A percentile compares a stretch with the other conserved stretches of the same genome.
phyloP scores from a whole-genome alignment of 139 green algal genomes.

The Chlamydomonas eustigma region DNA sequence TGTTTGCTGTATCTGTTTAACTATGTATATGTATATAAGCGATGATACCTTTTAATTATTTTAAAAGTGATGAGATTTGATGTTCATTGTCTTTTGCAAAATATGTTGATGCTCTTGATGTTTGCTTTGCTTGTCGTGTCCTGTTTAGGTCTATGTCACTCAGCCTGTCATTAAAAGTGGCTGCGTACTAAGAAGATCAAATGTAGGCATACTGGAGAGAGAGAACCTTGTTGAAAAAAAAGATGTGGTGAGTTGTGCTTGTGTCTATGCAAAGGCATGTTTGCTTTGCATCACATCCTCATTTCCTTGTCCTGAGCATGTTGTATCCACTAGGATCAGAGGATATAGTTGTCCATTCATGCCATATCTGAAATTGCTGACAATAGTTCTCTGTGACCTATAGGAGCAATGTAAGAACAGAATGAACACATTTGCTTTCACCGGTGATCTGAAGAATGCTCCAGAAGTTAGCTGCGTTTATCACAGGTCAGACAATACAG shows the following conservation, averaged over 20 bases:
- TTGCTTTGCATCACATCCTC: no score
- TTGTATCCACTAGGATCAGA: no score
- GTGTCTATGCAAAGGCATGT: no score
- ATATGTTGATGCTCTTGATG: background rate
- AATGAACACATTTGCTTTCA: conserved; percentile 99
- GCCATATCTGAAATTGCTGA: background rate
- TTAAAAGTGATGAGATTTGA: no score
- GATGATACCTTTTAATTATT: no score
- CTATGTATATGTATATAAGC: no score
- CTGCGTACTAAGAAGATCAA: conserved; percentile 90
- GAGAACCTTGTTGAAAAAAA: conserved; percentile 76
- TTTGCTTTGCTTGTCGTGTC: conserved; percentile 59
- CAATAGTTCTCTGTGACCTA: background rate
- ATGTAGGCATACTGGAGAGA: conserved; percentile 89
- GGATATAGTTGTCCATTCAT: no score
- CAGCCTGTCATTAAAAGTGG: conserved; percentile 96
- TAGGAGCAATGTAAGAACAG: conserved; percentile 77
- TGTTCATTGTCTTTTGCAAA: no score
- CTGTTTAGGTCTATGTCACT: conserved; percentile 65
- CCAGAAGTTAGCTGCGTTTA: conserved; percentile 95
- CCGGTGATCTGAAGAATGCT: conserved; percentile 85
- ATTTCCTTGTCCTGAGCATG: no score
- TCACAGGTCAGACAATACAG: conserved; percentile 69
- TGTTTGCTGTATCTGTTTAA: no score
- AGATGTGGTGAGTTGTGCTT: conserved; percentile 50